Percentiles rank a stretch among this genome's conserved stretches.
phyloP scores from a whole-genome alignment of 2,329 filamentous ascomycete species.

The Pseudogymnoascus destructans region DNA sequence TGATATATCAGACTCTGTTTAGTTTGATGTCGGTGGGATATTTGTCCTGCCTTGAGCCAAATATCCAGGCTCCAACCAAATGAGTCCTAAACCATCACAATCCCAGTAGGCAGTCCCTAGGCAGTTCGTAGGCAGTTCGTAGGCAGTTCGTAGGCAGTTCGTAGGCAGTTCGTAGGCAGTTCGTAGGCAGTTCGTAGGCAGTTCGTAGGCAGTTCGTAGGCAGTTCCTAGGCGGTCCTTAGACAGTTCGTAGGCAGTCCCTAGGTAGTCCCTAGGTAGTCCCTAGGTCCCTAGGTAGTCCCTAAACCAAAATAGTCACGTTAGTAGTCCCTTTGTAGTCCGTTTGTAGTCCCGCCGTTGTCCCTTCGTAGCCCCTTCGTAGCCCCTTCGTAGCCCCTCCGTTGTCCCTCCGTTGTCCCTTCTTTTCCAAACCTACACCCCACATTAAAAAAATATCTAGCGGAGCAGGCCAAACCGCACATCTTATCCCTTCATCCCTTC shows the following conservation, averaged over 20 bases:
- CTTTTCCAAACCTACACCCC: not conserved
- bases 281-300: not conserved
- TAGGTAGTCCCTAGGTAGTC: no score
- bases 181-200: no score
- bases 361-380: no score
- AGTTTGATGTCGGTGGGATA: no score
- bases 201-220: no score
- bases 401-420: not conserved
- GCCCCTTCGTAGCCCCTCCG: not conserved
- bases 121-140: no score
- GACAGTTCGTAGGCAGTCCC: no score
- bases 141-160: not conserved
- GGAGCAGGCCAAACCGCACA: conserved; percentile 2
- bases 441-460: conserved; percentile 1
- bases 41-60: no score
- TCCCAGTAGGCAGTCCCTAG: no score
- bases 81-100: not conserved
- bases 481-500: no score
- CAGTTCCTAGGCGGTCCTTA: no score
- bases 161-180: no score
- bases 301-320: not conserved
- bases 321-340: not conserved
- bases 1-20: not conserved
- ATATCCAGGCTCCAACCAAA: not conserved
- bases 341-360: not conserved